Evolutionary conservation across 805 yeast genomes (phyloP), one percentile per base, ranked within the genome.

Genomic region (Lipomyces spencermartinsiae): DNA sequence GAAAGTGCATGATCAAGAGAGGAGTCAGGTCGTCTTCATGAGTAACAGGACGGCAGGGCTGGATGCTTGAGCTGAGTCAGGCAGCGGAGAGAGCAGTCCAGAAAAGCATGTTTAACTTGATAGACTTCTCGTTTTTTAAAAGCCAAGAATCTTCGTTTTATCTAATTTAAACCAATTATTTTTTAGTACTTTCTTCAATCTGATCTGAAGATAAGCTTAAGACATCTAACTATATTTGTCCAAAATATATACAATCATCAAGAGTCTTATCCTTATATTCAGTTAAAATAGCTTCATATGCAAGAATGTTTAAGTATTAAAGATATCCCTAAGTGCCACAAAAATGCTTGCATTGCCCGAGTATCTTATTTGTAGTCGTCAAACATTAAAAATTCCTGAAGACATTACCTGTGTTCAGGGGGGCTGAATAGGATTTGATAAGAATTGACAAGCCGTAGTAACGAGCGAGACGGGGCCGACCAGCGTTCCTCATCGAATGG

Each of bases 1-100:
- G 53, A 49, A 49, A 16, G n/a, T 10, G 53, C 53, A 49, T 49
- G 53, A 49, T 14, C 53, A 49, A 49, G 53, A 49, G 53, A 49
- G 53, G 22, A 16, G 53, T 49, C 6, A 49, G 53, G 53, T 49
- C 3, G 53, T 49, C 22, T 49, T 49, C 25, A 49, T 49, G 53
- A 49, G 53, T 16, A 49, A 16, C 22, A 49, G 53, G n/a, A 8
- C 14, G 5, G 22, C 53, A 49, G 53, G 14, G 53, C 10, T 49
- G 53, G 53, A 49, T 49, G 14, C 22, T 49, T 49, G 25, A 49
- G 25, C 25, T 49, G 22, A 49, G 10, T 49, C 9, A 10, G 25
- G 53, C 53, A 22, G 53, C 12, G 19, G 22, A 8, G 3, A 14
- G 4, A 19, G 53, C 22, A 46, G 22, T 16, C 16, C 16, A 19